A percentile compares a stretch with the other conserved stretches of the same genome.
phyloP scores from a whole-genome alignment of 2,329 filamentous ascomycete genomes.

The Monosporascus sp. region DNA sequence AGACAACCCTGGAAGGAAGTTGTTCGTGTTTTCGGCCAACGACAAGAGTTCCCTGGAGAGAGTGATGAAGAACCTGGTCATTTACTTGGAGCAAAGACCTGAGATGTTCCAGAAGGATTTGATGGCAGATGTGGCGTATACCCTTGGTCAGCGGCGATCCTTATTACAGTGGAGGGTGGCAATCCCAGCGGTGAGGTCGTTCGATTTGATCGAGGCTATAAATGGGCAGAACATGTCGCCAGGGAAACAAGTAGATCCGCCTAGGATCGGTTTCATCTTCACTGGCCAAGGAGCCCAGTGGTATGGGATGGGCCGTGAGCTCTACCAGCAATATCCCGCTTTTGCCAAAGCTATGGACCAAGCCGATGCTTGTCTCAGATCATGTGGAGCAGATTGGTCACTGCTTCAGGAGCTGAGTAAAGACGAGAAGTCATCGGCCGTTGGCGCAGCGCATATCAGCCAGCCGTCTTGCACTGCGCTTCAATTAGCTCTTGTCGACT shows the following conservation, averaged over 20 bases:
- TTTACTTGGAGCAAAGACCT: constrained; percentile 36
- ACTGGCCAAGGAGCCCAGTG: constrained; percentile 37
- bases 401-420: constrained; percentile 30
- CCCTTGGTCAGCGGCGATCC: constrained; percentile 38
- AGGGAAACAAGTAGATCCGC: constrained; percentile 31
- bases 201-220: constrained; percentile 38
- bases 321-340: constrained; percentile 31
- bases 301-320: constrained; percentile 36
- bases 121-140: constrained; percentile 43
- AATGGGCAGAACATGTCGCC: constrained; percentile 30
- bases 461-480: constrained; percentile 35
- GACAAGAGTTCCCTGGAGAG: constrained; percentile 31
- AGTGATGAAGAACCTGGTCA: constrained; percentile 33
- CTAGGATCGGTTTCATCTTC: constrained; percentile 35
- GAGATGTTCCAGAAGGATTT: constrained; percentile 39
- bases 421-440: constrained; percentile 28
- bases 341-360: constrained; percentile 29
- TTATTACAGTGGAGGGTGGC: constrained; percentile 38
- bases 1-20: constrained; percentile 25
- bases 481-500: constrained; percentile 32
- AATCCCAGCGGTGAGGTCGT: constrained; percentile 36
- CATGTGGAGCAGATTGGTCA: constrained; percentile 29
- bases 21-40: constrained; percentile 39
- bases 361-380: constrained; percentile 26
- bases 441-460: constrained; percentile 33